Base-by-base conservation (phyloP, 768 basidiomycete genomes). In the Solioccasus polychromus region DNA sequence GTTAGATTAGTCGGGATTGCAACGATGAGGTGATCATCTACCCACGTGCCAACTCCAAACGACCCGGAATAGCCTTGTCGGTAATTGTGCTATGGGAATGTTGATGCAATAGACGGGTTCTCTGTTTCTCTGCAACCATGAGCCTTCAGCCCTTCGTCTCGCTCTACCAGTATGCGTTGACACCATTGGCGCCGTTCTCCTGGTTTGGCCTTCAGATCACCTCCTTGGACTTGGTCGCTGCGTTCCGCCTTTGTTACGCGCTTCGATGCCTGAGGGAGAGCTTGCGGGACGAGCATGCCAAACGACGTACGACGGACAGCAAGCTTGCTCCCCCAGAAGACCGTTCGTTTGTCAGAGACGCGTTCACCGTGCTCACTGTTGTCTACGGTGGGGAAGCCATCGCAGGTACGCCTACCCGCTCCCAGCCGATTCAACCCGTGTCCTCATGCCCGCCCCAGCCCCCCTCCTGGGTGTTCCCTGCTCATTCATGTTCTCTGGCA, bases 331-430 rank as follows among this genome's bases (percentile, higher is more conserved):
- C 61, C 4, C 45, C 73, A 9, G 83, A 82, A 53, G 62, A 70
- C 31, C 68, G 68, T 14, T 83, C 84, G 4, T 82, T 85, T 50
- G 71, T 74, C 28, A 77, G 80, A 55, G 79, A 78, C 52, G 60
- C 76, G 15, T 61, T 74, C 5, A 74, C 83, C 1, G 81, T 81
- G 3, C 67, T 86, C 25, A 66, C 79, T 12, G 80, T 90, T 23
- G 86, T 89, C 1, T 89, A 81, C 57, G 88, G 87, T 8, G 88
- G 88, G n/a, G 85, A 90, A 64, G 80, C 79, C 2, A 68, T 87
- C 38, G 72, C 73, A 43, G 77, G 87, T 86, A 56, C 44, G 78
- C 64, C 36, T 22, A 23, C 39, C 23, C 18, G 18, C 12, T 32
- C 15, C 26, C 32, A 23, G 22, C 32, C n/a, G 19, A 44, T 43